Evolutionary conservation across 495 filamentous ascomycete genomes (phyloP).

Genomic region (Talaromyces proteolyticus): DNA sequence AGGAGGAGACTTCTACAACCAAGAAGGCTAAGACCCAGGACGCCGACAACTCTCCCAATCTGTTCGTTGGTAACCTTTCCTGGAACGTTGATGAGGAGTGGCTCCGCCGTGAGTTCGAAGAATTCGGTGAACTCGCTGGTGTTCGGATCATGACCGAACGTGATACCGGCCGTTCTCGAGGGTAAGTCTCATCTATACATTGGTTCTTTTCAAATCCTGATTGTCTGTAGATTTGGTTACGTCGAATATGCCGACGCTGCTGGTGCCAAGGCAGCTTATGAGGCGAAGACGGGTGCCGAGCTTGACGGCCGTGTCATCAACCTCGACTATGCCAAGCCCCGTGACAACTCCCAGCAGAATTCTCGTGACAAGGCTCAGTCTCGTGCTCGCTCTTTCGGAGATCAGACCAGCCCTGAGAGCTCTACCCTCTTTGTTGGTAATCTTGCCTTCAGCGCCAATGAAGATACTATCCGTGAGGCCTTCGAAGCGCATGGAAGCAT

Average conservation of each 20-base stretch:
- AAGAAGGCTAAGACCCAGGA: conserved; percentile 85
- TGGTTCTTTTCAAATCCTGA: conserved; percentile 19
- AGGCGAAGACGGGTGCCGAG: conserved; percentile 71
- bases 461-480: conserved; percentile 66
- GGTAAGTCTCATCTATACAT: conserved; percentile 39
- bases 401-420: conserved; percentile 66
- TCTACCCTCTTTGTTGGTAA: conserved; percentile 95
- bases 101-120: conserved; percentile 80
- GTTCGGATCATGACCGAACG: conserved; percentile 81
- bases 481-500: conserved; percentile 70
- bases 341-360: conserved; percentile 44
- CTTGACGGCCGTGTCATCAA: conserved; percentile 84
- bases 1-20: conserved; percentile 50
- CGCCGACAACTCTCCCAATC: conserved; percentile 59
- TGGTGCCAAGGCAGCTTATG: conserved; percentile 69
- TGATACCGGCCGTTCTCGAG: conserved; percentile 77
- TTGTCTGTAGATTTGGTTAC: conserved; percentile 71
- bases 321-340: conserved; percentile 80
- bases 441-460: conserved; percentile 75
- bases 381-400: conserved; percentile 73
- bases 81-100: conserved; percentile 94
- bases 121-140: conserved; percentile 69
- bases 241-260: conserved; percentile 76
- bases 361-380: conserved; percentile 53
- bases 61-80: conserved; percentile 91